phyloP scores from a whole-genome alignment of 305 asterid species.

The Vinca major region DNA sequence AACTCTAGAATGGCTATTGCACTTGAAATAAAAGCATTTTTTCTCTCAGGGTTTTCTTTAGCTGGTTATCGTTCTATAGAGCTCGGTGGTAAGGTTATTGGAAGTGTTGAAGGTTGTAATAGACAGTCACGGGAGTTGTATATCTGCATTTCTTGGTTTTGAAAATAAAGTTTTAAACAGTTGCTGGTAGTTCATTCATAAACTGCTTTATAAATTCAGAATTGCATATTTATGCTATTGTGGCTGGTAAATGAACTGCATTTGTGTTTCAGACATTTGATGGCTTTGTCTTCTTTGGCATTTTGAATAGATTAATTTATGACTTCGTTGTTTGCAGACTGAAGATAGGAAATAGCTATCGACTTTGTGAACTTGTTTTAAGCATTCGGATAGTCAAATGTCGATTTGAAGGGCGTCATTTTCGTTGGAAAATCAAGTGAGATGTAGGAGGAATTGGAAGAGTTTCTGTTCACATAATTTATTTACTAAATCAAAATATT shows the following conservation, averaged over 20 bases:
- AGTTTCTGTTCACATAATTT: too few relatives aligned
- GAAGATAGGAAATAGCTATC: not conserved
- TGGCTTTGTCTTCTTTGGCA: not conserved
- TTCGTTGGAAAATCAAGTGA: not conserved
- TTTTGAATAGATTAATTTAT: not conserved
- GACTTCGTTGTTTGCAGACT: conserved; percentile 14
- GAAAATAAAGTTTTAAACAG: not conserved
- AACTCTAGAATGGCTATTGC: not conserved
- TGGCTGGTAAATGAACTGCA: not conserved
- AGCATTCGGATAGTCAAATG: not conserved
- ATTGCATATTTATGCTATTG: not conserved
- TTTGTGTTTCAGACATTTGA: too few relatives aligned
- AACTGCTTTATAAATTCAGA: not conserved
- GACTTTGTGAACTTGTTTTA: not conserved
- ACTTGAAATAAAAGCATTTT: not conserved
- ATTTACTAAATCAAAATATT: too few relatives aligned
- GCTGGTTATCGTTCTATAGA: not conserved
- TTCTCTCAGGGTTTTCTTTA: not conserved
- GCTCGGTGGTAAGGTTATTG: not conserved
- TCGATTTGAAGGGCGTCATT: not conserved
- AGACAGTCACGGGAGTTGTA: not conserved
- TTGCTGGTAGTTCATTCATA: not conserved
- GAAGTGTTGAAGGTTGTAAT: not conserved
- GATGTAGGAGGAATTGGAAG: not conserved
- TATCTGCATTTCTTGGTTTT: not conserved